phyloP scores from a whole-genome alignment of 208 protist genomes.

The Blechomonas ayalai region DNA sequence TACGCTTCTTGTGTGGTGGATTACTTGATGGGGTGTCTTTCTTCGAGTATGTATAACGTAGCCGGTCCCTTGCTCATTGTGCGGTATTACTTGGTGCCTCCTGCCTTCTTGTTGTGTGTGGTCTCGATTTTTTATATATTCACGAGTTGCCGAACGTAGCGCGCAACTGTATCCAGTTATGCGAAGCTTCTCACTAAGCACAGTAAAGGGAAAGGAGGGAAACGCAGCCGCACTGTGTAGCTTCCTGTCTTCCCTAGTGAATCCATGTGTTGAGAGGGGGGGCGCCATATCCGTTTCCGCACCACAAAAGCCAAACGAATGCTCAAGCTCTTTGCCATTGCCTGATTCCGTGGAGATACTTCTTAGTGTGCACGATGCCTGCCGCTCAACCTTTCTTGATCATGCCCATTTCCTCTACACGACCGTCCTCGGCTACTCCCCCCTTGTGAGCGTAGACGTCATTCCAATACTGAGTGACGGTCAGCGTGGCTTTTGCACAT shows the following conservation, averaged over 20 bases:
- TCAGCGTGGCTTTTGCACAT: slow-evolving; percentile 4
- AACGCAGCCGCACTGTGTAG: slow-evolving; percentile 16
- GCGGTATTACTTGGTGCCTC: background rate
- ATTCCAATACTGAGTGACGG: slow-evolving; percentile 34
- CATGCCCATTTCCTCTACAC: slow-evolving; percentile 61
- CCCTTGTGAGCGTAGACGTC: slow-evolving; percentile 38
- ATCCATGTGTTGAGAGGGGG: too few relatives aligned
- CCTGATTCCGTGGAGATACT: slow-evolving; percentile 24
- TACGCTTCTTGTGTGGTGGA: too few relatives aligned
- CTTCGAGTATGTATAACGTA: slow-evolving; percentile 1
- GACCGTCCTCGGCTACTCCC: slow-evolving; percentile 25
- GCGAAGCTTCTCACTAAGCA: slow-evolving; percentile 4
- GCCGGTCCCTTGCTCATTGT: slow-evolving; percentile 8
- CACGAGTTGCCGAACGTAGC: background rate
- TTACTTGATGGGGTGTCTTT: background rate
- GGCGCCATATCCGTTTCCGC: background rate
- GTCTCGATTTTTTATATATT: background rate
- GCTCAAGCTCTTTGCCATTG: slow-evolving; percentile 3
- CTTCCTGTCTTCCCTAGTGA: too few relatives aligned
- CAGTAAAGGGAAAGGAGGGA: slow-evolving; percentile 12
- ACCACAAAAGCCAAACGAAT: slow-evolving; percentile 1
- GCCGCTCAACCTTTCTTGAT: slow-evolving; percentile 46
- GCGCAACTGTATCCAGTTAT: background rate
- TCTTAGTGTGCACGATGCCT: slow-evolving; percentile 35
- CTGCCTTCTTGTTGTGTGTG: background rate